phyloP scores from a whole-genome alignment of 2,329 filamentous ascomycete species.

The Colletotrichum siamense region DNA sequence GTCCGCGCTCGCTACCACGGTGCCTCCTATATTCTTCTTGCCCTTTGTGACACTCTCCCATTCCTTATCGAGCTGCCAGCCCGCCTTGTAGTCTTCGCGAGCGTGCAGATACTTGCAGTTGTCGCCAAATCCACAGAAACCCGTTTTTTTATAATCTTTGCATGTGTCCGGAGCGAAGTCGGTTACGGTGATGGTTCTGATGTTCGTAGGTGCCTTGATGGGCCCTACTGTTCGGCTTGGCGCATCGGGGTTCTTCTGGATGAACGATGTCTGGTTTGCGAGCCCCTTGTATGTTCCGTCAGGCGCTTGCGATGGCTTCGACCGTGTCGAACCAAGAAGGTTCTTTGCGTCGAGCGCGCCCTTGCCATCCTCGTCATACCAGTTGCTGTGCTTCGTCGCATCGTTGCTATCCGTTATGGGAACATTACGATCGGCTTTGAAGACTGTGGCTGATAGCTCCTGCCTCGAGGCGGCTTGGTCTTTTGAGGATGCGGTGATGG shows the following conservation, averaged over 20 bases:
- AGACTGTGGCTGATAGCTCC: slow-evolving; percentile 57
- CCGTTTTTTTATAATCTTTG: slow-evolving; percentile 72
- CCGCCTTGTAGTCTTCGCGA: slow-evolving; percentile 82
- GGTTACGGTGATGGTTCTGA: slow-evolving; percentile 87
- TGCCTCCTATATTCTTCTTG: slow-evolving; percentile 67
- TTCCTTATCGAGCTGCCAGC: slow-evolving; percentile 93
- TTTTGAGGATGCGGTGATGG: slow-evolving; percentile 69
- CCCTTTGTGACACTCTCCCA: slow-evolving; percentile 88
- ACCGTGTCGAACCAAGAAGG: slow-evolving; percentile 62
- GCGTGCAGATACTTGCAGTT: slow-evolving; percentile 83
- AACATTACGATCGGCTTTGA: slow-evolving; percentile 65
- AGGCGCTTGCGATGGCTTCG: slow-evolving; percentile 26
- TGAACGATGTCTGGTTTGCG: slow-evolving; percentile 75
- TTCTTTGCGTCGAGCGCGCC: slow-evolving; percentile 55
- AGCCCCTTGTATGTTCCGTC: slow-evolving; percentile 81
- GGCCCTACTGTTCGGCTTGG: slow-evolving; percentile 77
- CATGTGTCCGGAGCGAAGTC: slow-evolving; percentile 94
- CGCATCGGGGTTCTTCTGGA: slow-evolving; percentile 81
- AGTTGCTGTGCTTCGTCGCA: slow-evolving; percentile 87
- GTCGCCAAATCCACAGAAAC: slow-evolving; percentile 69
- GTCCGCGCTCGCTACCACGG: slow-evolving; percentile 65
- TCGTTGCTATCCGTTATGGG: slow-evolving; percentile 76
- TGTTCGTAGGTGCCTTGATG: slow-evolving; percentile 85
- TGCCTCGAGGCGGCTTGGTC: slow-evolving; percentile 42
- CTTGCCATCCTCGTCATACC: slow-evolving; percentile 79